Percentiles rank a stretch among this genome's conserved stretches.
These are phyloP conservation scores for Acanthamoeba castellanii DNA, from an alignment of 208 protist species.

Conservation along the genomic window DNA sequence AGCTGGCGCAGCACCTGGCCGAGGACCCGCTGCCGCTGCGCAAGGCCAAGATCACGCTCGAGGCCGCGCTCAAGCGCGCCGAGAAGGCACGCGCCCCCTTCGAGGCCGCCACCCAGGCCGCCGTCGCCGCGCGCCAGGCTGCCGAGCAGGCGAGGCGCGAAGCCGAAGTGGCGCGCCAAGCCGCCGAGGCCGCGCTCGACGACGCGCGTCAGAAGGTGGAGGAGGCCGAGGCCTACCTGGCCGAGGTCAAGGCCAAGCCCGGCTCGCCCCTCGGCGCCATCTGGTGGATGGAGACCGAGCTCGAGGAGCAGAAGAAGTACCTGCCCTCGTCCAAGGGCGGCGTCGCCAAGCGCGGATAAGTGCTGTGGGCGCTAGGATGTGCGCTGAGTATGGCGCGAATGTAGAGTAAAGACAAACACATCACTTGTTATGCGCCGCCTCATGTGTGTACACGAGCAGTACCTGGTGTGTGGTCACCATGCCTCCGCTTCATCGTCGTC, in stretches of 20 bases:
- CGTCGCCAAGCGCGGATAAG: background rate
- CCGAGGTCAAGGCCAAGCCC: too few relatives aligned
- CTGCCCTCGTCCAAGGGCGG: too few relatives aligned
- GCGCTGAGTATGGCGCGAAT: slow-evolving; percentile 1
- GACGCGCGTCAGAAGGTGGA: slow-evolving; percentile 35
- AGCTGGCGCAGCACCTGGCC: slow-evolving; percentile 70
- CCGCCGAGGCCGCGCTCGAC: slow-evolving; percentile 24
- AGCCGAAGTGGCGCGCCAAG: slow-evolving; percentile 1
- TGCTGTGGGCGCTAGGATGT: slow-evolving; percentile 52
- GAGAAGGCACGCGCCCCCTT: slow-evolving; percentile 74
- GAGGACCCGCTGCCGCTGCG: slow-evolving; percentile 56
- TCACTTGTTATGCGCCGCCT: too few relatives aligned
- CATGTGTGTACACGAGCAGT: too few relatives aligned
- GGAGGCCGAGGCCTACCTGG: too few relatives aligned
- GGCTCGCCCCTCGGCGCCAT: too few relatives aligned
- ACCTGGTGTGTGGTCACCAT: too few relatives aligned
- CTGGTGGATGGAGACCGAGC: too few relatives aligned
- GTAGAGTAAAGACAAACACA: too few relatives aligned
- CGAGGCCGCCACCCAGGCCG: slow-evolving; percentile 57
- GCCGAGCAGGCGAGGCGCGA: slow-evolving; percentile 5
- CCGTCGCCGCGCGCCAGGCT: slow-evolving; percentile 52
- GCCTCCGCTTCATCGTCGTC: background rate
- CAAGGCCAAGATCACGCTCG: slow-evolving; percentile 72
- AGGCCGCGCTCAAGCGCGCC: slow-evolving; percentile 31
- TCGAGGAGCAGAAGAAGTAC: too few relatives aligned